Percentiles rank a stretch among this genome's conserved stretches.
Evolutionary conservation across 1,284 basidiomycete genomes (phyloP).

Genomic region (Schizophyllum commune): DNA sequence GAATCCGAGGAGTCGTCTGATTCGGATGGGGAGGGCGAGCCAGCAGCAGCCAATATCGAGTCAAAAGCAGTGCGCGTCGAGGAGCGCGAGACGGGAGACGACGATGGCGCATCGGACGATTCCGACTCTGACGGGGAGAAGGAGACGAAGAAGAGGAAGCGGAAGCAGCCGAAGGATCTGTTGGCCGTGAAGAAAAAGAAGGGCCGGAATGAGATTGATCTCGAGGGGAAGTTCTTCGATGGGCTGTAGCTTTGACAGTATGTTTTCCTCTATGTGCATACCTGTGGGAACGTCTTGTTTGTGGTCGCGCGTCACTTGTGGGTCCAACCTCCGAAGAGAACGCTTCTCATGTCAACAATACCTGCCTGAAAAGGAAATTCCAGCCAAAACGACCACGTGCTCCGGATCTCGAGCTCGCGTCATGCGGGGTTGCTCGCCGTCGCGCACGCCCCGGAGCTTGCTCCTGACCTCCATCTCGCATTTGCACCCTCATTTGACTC

Average conservation of each 20-base stretch:
- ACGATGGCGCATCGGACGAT: conserved; percentile 27
- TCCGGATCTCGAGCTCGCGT: too few species aligned
- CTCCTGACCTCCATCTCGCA: conserved; percentile 1
- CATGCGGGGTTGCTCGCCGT: too few species aligned
- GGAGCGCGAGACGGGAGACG: conserved; percentile 8
- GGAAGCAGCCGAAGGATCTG: conserved; percentile 44
- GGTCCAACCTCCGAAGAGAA: too few species aligned
- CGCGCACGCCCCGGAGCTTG: neutral
- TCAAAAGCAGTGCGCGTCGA: neutral
- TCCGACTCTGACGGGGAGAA: conserved; percentile 25
- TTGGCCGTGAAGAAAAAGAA: conserved; percentile 45
- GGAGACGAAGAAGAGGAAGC: conserved; percentile 47
- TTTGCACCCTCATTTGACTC: neutral
- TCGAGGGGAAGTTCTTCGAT: conserved; percentile 62
- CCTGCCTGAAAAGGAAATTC: too few species aligned
- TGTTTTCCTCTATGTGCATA: too few species aligned
- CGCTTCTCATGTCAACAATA: too few species aligned
- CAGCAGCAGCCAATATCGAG: neutral
- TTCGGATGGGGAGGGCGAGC: neutral
- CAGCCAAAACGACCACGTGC: too few species aligned
- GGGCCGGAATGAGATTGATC: conserved; percentile 46
- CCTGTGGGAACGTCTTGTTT: too few species aligned
- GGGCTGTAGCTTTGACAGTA: conserved; percentile 36
- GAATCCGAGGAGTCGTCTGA: conserved; percentile 11
- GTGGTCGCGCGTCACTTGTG: too few species aligned